These are phyloP conservation scores for Pythium sukuiense DNA, from an alignment of 352 stramenopile genomes.

Conservation along the genomic window DNA sequence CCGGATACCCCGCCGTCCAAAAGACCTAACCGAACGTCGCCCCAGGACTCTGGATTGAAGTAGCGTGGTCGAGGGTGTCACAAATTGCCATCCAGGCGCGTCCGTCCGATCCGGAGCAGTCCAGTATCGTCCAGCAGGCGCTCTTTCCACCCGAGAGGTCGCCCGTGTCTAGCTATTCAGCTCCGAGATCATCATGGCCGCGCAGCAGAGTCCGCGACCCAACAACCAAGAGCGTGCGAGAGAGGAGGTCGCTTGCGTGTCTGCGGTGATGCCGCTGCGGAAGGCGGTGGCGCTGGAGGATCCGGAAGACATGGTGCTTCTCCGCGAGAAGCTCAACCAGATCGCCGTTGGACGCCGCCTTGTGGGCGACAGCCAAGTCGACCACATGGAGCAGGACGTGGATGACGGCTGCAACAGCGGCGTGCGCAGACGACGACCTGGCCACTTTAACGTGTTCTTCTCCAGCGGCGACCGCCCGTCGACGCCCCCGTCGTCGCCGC, in stretches of 20 bases:
- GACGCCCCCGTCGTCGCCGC: conserved; percentile 77
- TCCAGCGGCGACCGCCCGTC: conserved; percentile 42
- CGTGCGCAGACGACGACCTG: neutral
- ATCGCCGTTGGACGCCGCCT: conserved; percentile 47
- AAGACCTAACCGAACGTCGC: conserved; percentile 11
- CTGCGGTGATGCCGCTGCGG: neutral
- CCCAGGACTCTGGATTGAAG: conserved; percentile 21
- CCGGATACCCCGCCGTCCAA: conserved; percentile 11
- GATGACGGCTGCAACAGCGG: conserved; percentile 21
- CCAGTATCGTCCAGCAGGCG: conserved; percentile 5
- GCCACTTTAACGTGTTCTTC: conserved; percentile 54
- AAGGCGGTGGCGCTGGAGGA: conserved; percentile 22
- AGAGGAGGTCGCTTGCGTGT: neutral
- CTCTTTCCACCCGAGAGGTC: conserved; percentile 8
- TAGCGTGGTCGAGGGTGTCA: neutral
- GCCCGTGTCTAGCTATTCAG: neutral
- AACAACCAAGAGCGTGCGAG: conserved; percentile 17
- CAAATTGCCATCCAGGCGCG: conserved; percentile 1
- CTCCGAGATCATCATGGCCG: conserved; percentile 14
- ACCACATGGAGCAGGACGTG: conserved; percentile 30
- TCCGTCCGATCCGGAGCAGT: conserved; percentile 15
- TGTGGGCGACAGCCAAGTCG: conserved; percentile 13
- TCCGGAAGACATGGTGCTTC: conserved; percentile 62
- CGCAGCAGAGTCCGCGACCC: conserved; percentile 20
- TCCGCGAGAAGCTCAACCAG: conserved; percentile 73